Evolutionary conservation across 2,329 filamentous ascomycete species (phyloP).

Genomic region (Magnaporthiopsis poae): DNA sequence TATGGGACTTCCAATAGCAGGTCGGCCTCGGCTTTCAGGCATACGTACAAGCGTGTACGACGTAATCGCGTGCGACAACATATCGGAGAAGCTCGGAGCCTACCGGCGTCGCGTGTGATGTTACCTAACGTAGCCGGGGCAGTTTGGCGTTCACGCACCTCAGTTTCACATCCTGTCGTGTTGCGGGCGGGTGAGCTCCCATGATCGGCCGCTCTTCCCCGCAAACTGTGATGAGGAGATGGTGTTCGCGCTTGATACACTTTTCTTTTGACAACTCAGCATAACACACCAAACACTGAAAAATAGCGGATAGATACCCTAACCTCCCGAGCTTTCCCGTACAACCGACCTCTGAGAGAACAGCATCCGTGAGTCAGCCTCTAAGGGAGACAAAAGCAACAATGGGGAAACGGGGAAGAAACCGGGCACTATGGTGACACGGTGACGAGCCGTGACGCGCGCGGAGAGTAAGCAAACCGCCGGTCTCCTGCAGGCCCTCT

Average conservation of each 20-base stretch:
- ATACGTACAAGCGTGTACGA: not conserved
- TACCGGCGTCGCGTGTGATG: not conserved
- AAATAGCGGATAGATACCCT: not conserved
- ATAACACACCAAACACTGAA: not conserved
- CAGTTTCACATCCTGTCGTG: not conserved
- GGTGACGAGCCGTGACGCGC: not conserved
- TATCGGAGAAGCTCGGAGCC: constrained; percentile 4
- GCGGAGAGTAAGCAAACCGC: not conserved
- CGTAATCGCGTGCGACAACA: not conserved
- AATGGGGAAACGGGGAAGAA: not conserved
- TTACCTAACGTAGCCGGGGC: constrained; percentile 1
- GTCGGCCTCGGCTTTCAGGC: constrained; percentile 8
- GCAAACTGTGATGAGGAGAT: not conserved
- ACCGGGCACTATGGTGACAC: not conserved
- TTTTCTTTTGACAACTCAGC: not conserved
- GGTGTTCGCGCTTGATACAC: not conserved
- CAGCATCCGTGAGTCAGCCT: not conserved
- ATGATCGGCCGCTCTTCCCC: not conserved
- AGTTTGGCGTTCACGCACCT: not conserved
- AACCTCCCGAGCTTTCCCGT: not conserved
- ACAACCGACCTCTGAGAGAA: not conserved
- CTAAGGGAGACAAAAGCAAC: no score
- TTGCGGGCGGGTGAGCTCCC: not conserved
- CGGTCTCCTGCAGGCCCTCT: not conserved
- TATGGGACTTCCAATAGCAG: constrained; percentile 45